phyloP scores from a whole-genome alignment of 2,329 filamentous ascomycete genomes.

The Westerdykella ornata region DNA sequence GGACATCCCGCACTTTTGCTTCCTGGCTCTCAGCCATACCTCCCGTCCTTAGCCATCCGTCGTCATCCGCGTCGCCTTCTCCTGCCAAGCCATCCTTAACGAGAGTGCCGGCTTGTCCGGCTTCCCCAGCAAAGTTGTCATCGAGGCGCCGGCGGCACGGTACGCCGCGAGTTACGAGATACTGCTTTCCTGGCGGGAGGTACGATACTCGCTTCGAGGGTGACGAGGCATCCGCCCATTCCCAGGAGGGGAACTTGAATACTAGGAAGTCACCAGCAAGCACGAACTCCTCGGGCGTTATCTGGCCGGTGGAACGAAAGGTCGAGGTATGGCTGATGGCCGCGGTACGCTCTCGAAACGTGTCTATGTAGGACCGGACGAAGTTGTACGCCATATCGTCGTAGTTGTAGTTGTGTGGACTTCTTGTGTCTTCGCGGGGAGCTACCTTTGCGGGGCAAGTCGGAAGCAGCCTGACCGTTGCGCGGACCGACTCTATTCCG shows the following conservation, averaged over 20 bases:
- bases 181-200: constrained; percentile 87
- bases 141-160: constrained; percentile 88
- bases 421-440: constrained; percentile 1
- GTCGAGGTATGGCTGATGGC: constrained; percentile 85
- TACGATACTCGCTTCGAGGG: constrained; percentile 70
- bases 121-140: constrained; percentile 86
- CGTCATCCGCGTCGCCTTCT: constrained; percentile 55
- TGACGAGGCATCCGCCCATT: constrained; percentile 86
- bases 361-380: constrained; percentile 84
- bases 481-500: not conserved
- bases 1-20: constrained; percentile 69
- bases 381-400: constrained; percentile 65
- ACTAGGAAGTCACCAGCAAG: constrained; percentile 94
- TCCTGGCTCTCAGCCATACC: constrained; percentile 69
- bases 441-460: constrained; percentile 1
- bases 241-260: constrained; percentile 98
- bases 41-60: constrained; percentile 88
- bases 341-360: constrained; percentile 83
- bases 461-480: constrained; percentile 5
- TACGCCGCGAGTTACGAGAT: constrained; percentile 86
- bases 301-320: constrained; percentile 88
- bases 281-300: constrained; percentile 95
- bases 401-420: not conserved
- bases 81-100: constrained; percentile 67
- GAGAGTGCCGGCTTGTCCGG: constrained; percentile 77